phyloP scores from a whole-genome alignment of 1,284 basidiomycete genomes.

The Irpex rosettiformis region DNA sequence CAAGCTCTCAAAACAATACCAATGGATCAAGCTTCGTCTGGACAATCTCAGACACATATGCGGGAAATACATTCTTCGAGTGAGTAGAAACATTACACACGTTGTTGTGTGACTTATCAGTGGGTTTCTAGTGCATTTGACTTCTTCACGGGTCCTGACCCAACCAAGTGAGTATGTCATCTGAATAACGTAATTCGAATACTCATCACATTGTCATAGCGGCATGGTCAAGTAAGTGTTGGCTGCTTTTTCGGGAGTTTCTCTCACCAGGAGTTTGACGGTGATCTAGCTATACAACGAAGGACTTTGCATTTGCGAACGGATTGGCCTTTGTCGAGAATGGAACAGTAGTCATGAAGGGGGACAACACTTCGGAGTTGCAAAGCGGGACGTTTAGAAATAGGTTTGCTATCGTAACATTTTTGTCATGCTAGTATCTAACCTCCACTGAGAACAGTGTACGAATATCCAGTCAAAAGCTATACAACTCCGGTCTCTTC shows the following conservation, averaged over 20 bases:
- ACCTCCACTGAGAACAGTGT: slow-evolving; percentile 36
- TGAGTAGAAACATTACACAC: slow-evolving; percentile 19
- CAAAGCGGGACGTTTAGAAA: slow-evolving; percentile 47
- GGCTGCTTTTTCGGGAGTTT: slow-evolving; percentile 5
- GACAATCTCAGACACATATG: slow-evolving; percentile 35
- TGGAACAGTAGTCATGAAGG: slow-evolving; percentile 67
- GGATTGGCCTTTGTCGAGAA: slow-evolving; percentile 52
- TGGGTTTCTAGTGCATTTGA: slow-evolving; percentile 41
- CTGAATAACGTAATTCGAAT: slow-evolving; percentile 13
- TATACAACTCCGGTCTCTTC: slow-evolving; percentile 66
- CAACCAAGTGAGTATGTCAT: slow-evolving; percentile 51
- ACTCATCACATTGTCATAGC: slow-evolving; percentile 30
- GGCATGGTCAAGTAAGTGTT: slow-evolving; percentile 56
- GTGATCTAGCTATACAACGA: slow-evolving; percentile 47
- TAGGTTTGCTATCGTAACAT: slow-evolving; percentile 41
- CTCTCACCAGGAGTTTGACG: background rate
- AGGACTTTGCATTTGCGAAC: slow-evolving; percentile 41
- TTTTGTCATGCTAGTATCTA: background rate
- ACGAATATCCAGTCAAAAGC: slow-evolving; percentile 51
- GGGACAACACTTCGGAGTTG: slow-evolving; percentile 60
- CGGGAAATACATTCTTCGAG: slow-evolving; percentile 34
- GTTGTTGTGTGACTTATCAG: slow-evolving; percentile 1
- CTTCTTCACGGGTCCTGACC: slow-evolving; percentile 60
- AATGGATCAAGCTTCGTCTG: slow-evolving; percentile 31
- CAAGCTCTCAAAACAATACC: slow-evolving; percentile 22